These are phyloP conservation scores for Russula olivacea DNA, from an alignment of 768 basidiomycete genomes.

Conservation along the genomic window DNA sequence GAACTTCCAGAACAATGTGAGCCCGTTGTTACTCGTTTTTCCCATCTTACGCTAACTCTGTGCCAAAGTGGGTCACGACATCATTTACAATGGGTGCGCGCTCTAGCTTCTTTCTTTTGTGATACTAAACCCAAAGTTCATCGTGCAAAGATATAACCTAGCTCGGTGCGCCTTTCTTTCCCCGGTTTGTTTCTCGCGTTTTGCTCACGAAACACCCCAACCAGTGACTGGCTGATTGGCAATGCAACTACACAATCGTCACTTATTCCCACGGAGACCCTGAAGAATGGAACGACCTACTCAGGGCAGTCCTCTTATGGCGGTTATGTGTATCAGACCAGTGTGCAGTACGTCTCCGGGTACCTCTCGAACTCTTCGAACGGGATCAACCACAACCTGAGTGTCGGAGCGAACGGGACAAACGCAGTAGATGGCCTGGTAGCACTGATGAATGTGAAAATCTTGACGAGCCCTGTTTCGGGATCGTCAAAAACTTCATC, in stretches of 20 bases:
- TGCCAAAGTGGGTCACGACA: constrained; percentile 54
- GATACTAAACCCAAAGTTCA: constrained; percentile 8
- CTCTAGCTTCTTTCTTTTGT: not conserved
- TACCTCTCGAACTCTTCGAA: constrained; percentile 61
- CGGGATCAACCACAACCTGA: constrained; percentile 62
- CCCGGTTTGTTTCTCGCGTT: not conserved
- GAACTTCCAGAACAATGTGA: constrained; percentile 59
- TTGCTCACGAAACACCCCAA: not conserved
- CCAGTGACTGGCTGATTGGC: constrained; percentile 80
- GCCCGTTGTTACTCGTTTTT: constrained; percentile 23
- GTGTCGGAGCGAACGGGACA: constrained; percentile 46
- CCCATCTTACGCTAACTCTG: not conserved
- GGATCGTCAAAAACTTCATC: constrained; percentile 11
- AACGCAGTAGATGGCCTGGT: constrained; percentile 79
- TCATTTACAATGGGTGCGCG: constrained; percentile 60
- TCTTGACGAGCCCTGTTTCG: constrained; percentile 39
- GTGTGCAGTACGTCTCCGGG: constrained; percentile 62
- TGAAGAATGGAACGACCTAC: constrained; percentile 58
- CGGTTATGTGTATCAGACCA: constrained; percentile 69
- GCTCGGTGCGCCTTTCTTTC: constrained; percentile 48
- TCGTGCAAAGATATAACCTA: constrained; percentile 54
- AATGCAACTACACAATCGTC: constrained; percentile 56
- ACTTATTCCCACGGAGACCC: constrained; percentile 38
- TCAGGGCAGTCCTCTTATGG: constrained; percentile 56
- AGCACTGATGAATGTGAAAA: constrained; percentile 67